Base-by-base conservation (phyloP, 2,329 filamentous ascomycete species). In the Penicillium aurantiogriseum region DNA sequence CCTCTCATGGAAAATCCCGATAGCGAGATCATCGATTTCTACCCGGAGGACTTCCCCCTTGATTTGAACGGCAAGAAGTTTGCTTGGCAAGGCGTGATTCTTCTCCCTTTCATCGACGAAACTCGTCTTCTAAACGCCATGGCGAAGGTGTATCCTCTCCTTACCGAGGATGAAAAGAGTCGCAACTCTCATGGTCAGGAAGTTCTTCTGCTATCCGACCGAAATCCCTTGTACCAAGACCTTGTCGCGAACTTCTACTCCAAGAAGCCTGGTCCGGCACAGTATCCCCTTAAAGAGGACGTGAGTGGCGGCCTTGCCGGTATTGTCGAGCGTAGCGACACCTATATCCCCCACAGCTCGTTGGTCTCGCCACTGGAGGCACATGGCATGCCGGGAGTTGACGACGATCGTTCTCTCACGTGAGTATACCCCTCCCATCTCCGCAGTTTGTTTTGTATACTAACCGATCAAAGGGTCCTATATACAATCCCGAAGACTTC, bases 21-120 rank as follows among this genome's bases (percentile, higher is more conserved):
- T 45, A 97, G 92, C 69, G 87, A 92, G 47, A 97, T 99, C 67
- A 91, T 96, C 63, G 93, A 99, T 73, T 99, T 99, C 74, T 99
- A 99, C 68, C 95, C 95, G 0, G 89, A 92, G 69, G 91, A 96
- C 25, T 99, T 99, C 67, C 86, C 89, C 17, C 84, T 97, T 52
- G 94, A 99, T 74, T 78, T 97, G 42, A 99, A 99, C 65, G 94
- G 94, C 54, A 97, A 97, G 80, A 99, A 97, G 73, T 95, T 97
- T 77, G 91, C 92, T 0, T 99, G 95, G 94, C 93, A 97, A 74
- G 94, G 94, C 62, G 89, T 99, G 52, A 92, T 91, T 3, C 80
- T 99, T 21, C 82, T 99, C 35, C 94, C 94, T 0, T 99, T 97
- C 74, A 99, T 99, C 67, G 92, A 99, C 67, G 94, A 96, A 81